Base-by-base conservation (phyloP, 2,329 filamentous ascomycete genomes). In the Pseudovirgaria hyperparasitica region DNA sequence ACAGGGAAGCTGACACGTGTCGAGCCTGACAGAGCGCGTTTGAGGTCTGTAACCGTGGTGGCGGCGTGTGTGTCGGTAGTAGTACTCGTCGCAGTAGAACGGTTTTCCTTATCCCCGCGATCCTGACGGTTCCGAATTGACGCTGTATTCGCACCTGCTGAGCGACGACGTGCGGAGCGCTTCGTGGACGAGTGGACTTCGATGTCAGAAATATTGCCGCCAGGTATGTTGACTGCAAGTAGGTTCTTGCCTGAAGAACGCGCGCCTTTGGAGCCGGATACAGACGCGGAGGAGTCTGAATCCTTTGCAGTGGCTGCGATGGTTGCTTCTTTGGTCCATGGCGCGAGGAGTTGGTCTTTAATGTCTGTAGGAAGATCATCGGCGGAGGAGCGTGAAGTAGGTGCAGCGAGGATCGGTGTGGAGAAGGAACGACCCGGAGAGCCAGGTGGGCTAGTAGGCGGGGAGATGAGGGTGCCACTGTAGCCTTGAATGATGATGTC, bases 241-340 rank as follows among this genome's bases (percentile, higher is more conserved):
- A 70, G 50, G 29, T 50, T 52, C 30, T 9, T 47, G 45, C 4
- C 41, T 40, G 8, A 34, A 30, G 3, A 48, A 50, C 1, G 46
- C 44, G 0, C 42, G 48, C 2, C 70, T 65, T 36, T 71, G 3
- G 84, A 92, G 13, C 82, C 84, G 28, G 64, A 80, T 29, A 92
- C 58, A 4, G 84, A 92, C 9, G 71, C 70, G 1, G 80, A 72
- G 41, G 76, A 81, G 41, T 75, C 75, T 26, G 65, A 70, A 29
- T 80, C 62, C 32, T 62, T 72, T 32, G 79, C 72, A 25, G 82
- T 66, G 19, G 70, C 64, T 8, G 75, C 69, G 27, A 90, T 59
- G 17, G 79, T 80, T 9, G 63, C 57, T 13, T 92, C 85, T 44
- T 76, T 75, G 20, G 73, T 78, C 87, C 87, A 94, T 25, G 81